Evolutionary conservation across 495 filamentous ascomycete species (phyloP), one percentile per base, ranked within the genome.

Genomic region (Entonaema liquescens): DNA sequence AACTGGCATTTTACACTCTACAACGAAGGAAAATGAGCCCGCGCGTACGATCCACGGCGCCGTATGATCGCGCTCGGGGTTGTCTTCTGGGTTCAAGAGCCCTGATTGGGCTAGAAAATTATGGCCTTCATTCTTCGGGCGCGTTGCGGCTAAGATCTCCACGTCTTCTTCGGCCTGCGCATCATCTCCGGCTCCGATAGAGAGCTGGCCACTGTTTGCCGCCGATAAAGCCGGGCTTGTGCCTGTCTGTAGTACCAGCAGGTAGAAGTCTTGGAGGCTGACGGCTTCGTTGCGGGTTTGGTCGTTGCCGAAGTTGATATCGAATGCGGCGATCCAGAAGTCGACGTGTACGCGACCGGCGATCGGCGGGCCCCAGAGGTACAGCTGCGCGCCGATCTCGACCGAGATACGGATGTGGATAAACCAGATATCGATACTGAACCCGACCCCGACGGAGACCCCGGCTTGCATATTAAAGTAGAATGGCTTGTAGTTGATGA

Each of bases 401-500:
- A 77, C 69, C 3, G 50, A 70, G 58, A 84, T 79, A 19, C 71
- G 53, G 62, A 80, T 74, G 47, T 62, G 71, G 31, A 74, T 59
- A 68, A 85, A 68, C 69, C 68, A 70, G 5, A 83, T 29, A 53
- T 84, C 79, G 13, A 84, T 40, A 1, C 62, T 79, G 64, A 68
- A 83, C 0, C 60, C 33, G 25, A 84, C 79, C 6, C 82, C 81
- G 15, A 87, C 78, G 35, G 49, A 61, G 9, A 86, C 56, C 3
- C 79, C 78, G 9, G 49, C 75, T 3, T 81, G 78, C 11, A 72
- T 81, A 0, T 60, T 68, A 76, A 82, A 86, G 65, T 74, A 59
- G 76, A 88, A 85, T 0, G 86, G 85, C 23, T 80, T 62, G 70
- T 76, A 87, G 52, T 86, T 83, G 72, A 88, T 81, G 3, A 87